Evolutionary conservation across 352 stramenopile species (phyloP), one percentile per base, ranked within the genome.

Genomic region (Phytophthora tubulina): DNA sequence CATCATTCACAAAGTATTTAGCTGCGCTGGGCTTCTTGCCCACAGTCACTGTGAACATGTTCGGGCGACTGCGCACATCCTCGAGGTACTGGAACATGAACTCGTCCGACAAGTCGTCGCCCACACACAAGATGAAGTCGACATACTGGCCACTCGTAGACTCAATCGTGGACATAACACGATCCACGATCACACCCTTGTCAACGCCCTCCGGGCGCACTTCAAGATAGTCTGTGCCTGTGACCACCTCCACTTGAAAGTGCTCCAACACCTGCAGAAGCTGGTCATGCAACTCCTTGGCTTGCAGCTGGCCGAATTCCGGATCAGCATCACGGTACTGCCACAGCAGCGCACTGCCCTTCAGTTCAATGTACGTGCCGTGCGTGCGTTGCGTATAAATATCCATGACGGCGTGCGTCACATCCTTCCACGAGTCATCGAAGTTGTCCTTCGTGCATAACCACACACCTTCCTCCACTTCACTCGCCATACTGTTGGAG

Each of bases 361-460:
- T 99, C 41, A 98, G 84, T 86, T 99, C 98, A 38, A 99, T 98
- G 76, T 99, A 99, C 49, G 97, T 99, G 62, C 98, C 98, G 78
- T 99, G 97, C 5, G 98, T 99, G 56, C 97, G 88, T 71, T 96
- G 96, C 8, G 97, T 98, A 89, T 99, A 99, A 55, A 99, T 98
- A 81, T 99, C 95, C 98, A 99, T 99, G 46, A 99, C 97, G 31
- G 90, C 93, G 70, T 99, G 93, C 5, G 94, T 97, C 54, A 99
- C 88, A 44, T 99, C 94, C 72, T 99, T 98, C 98, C 98, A 99
- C 49, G 92, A 98, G 52, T 98, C 91, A 67, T 98, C 94, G 72
- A 97, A 97, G 67, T 95, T 93, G 70, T 96, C 84, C 70, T 94
- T 96, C 42, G 86, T 95, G 67, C 82, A 97, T 55, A 95, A 70